These are phyloP conservation scores for Saccharomycopsis amapae DNA, from an alignment of 805 yeast genomes.

Conservation along the genomic window DNA sequence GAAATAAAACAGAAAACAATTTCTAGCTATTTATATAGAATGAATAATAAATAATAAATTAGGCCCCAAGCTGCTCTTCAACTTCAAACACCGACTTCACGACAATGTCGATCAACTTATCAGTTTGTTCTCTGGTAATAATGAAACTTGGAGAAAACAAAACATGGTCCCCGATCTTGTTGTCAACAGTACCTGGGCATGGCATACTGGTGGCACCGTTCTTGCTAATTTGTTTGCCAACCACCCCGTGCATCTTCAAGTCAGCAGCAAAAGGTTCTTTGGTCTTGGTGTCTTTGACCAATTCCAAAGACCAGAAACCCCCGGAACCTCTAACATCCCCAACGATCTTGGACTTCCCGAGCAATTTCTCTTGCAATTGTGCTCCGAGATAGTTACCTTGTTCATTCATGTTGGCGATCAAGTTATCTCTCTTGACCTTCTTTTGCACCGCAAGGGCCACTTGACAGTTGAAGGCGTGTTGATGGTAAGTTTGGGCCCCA, in stretches of 20 bases:
- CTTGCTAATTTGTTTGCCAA: constrained; percentile 31
- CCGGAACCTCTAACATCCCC: constrained; percentile 52
- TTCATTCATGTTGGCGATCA: constrained; percentile 35
- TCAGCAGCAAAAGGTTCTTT: constrained; percentile 38
- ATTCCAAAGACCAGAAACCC: constrained; percentile 48
- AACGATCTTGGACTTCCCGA: constrained; percentile 28
- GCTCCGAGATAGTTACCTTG: constrained; percentile 40
- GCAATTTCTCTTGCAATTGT: constrained; percentile 28
- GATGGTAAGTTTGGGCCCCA: constrained; percentile 46
- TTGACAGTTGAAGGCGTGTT: constrained; percentile 39
- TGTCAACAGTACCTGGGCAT: constrained; percentile 34
- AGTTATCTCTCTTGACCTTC: constrained; percentile 31
- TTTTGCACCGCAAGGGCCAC: constrained; percentile 41
- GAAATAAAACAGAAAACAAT: too few species aligned
- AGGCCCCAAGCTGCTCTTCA: constrained; percentile 8
- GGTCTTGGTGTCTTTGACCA: constrained; percentile 40
- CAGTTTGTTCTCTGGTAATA: constrained; percentile 33
- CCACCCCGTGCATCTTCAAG: constrained; percentile 27
- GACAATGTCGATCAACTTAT: constrained; percentile 30
- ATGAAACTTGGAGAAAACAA: constrained; percentile 40
- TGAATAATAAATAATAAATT: too few species aligned
- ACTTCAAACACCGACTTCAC: constrained; percentile 21
- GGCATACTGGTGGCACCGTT: constrained; percentile 39
- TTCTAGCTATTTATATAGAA: too few species aligned
- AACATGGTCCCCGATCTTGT: constrained; percentile 39